Conservation (phyloP, 257 asterid species). For the Paulownia fortunei region DNA sequence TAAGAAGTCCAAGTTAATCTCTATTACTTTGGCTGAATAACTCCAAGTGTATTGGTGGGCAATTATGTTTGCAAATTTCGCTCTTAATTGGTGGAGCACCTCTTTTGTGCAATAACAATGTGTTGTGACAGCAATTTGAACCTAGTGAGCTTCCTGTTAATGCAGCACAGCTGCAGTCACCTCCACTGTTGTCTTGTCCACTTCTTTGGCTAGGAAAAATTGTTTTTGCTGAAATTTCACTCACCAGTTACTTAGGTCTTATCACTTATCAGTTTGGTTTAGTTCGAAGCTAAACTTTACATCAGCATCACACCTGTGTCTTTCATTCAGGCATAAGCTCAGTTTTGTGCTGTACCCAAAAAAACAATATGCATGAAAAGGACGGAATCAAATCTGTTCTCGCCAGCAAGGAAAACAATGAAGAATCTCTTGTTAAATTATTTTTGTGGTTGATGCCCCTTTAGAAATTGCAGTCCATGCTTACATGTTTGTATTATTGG, state of each 20-base stretch:
- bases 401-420: background rate
- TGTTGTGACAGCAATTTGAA: background rate
- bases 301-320: background rate
- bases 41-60: background rate
- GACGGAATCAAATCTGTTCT: background rate
- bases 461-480: background rate
- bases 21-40: conserved; percentile 4
- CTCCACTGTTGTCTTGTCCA: background rate
- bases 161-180: background rate
- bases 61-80: background rate
- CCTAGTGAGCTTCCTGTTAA: background rate
- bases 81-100: conserved; percentile 4
- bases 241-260: background rate
- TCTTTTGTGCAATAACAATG: background rate
- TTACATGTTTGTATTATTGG: background rate
- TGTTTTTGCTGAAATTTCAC: background rate
- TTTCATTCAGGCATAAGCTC: background rate
- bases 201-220: background rate
- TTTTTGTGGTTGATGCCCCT: background rate
- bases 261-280: background rate
- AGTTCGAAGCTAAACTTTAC: background rate
- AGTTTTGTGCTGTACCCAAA: background rate
- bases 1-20: conserved; percentile 6
- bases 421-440: background rate
- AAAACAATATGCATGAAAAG: background rate